Percentiles rank a stretch among this genome's conserved stretches.
phyloP scores from a whole-genome alignment of 306 rosid genomes.

The Cucurbita moschata region DNA sequence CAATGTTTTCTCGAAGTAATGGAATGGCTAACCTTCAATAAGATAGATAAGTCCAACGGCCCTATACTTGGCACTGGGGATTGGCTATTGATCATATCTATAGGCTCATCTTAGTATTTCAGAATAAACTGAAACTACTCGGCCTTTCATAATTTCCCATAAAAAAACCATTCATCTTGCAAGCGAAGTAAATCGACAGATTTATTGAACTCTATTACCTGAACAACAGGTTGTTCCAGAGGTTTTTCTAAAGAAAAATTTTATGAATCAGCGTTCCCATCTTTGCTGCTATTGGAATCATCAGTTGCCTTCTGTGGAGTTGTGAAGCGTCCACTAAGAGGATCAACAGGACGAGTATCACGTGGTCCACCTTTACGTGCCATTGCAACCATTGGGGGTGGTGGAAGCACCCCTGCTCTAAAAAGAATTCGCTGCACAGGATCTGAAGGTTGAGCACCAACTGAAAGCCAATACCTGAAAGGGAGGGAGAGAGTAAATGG shows the following conservation, averaged over 20 bases:
- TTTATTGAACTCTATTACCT: neutral
- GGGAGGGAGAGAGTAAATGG: neutral
- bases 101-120: neutral
- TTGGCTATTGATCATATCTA: neutral
- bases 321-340: constrained; percentile 46
- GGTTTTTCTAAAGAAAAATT: neutral
- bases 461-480: constrained; percentile 81
- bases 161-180: neutral
- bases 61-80: neutral
- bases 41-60: neutral
- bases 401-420: constrained; percentile 68
- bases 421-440: constrained; percentile 77
- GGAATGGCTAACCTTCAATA: neutral
- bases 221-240: neutral
- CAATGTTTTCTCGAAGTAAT: neutral
- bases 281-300: neutral
- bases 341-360: constrained; percentile 47
- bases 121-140: neutral
- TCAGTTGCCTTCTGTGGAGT: constrained; percentile 19
- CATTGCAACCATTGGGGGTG: constrained; percentile 86
- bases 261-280: neutral
- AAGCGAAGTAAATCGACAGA: neutral
- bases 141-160: neutral
- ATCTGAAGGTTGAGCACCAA: constrained; percentile 94
- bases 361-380: constrained; percentile 71